Conservation (phyloP, 345 rosid genomes). For the thale cress (Arabidopsis thaliana) region TAIR10.1 NC_003076.8:26313001-26313500, state of each 20-base stretch:
- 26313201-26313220: slow-evolving; percentile 12
- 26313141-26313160: slow-evolving; percentile 14
- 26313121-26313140: slow-evolving; percentile 14
- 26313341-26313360: slow-evolving; percentile 14
- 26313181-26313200: slow-evolving; percentile 24
- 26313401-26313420: slow-evolving; percentile 1
- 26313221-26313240: slow-evolving; percentile 55
- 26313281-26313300: slow-evolving; percentile 68
- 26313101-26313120: slow-evolving; percentile 88
- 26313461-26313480: slow-evolving; percentile 67
- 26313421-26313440: slow-evolving; percentile 56
- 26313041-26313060: slow-evolving; percentile 55
- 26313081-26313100: slow-evolving; percentile 55
- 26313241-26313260: slow-evolving; percentile 64
- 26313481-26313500: slow-evolving; percentile 69
- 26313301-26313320: slow-evolving; percentile 85
- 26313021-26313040: slow-evolving; percentile 60
- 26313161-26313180: neutral
- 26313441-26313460: slow-evolving; percentile 61
- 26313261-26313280: slow-evolving; percentile 78
- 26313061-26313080: slow-evolving; percentile 63
- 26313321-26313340: slow-evolving; percentile 24
- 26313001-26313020: slow-evolving; percentile 65
- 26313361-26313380: slow-evolving; percentile 24
- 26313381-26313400: slow-evolving; percentile 20